A percentile compares a stretch with the other conserved stretches of the same genome.
These are phyloP conservation scores for Furcasterigmium furcatum DNA, from an alignment of 2,329 filamentous ascomycete species.

Conservation along the genomic window DNA sequence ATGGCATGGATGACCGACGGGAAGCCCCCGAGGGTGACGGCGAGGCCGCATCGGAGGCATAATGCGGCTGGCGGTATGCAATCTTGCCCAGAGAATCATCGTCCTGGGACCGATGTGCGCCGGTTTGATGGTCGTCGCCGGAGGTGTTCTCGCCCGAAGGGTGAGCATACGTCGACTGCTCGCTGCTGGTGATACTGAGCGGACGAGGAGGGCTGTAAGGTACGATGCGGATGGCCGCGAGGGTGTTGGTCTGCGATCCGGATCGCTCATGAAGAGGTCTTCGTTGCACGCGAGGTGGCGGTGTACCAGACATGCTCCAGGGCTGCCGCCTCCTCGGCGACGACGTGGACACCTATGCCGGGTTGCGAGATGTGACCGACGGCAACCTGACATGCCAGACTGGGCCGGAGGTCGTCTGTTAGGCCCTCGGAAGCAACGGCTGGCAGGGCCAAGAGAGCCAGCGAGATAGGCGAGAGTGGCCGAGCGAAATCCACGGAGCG, in stretches of 20 bases:
- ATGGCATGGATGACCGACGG: constrained; percentile 20
- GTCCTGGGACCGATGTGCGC: background rate
- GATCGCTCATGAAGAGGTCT: constrained; percentile 34
- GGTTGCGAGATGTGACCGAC: background rate
- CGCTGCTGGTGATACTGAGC: background rate
- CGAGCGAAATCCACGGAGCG: background rate
- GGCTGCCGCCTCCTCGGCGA: background rate
- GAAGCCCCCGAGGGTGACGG: constrained; percentile 8
- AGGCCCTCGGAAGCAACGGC: background rate
- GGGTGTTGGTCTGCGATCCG: constrained; percentile 35
- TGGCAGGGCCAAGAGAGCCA: too few relatives aligned
- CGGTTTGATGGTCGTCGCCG: constrained; percentile 3
- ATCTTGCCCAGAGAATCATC: background rate
- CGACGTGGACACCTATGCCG: background rate
- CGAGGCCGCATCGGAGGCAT: constrained; percentile 1
- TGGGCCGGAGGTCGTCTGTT: background rate
- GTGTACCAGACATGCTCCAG: constrained; percentile 19
- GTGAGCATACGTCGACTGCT: background rate
- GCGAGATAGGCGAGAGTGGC: too few relatives aligned
- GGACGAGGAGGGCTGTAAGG: constrained; percentile 44
- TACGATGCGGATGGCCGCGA: constrained; percentile 42
- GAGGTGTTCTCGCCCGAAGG: background rate
- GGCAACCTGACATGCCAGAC: background rate
- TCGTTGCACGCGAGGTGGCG: constrained; percentile 20
- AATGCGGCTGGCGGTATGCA: background rate